These are phyloP conservation scores for Colletotrichum lentis DNA, from an alignment of 2,329 filamentous ascomycete genomes.

Conservation along the genomic window DNA sequence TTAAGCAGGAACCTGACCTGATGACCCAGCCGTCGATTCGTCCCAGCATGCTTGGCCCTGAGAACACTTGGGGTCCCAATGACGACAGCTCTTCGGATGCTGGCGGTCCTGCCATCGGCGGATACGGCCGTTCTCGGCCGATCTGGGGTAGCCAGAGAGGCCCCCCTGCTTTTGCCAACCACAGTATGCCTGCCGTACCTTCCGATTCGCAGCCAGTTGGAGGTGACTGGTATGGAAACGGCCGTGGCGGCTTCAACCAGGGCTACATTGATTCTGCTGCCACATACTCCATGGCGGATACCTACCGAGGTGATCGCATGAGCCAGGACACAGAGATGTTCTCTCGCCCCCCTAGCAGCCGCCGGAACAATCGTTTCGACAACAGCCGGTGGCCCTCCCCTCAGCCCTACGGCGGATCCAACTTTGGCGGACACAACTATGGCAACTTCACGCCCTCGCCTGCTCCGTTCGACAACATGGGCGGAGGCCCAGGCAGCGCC, in stretches of 20 bases:
- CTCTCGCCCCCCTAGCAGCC: slow-evolving; percentile 52
- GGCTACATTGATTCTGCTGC: slow-evolving; percentile 52
- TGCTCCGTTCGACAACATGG: slow-evolving; percentile 40
- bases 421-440: slow-evolving; percentile 43
- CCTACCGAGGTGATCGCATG: slow-evolving; percentile 57
- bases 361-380: slow-evolving; percentile 55
- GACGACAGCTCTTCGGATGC: slow-evolving; percentile 67
- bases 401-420: slow-evolving; percentile 47
- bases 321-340: slow-evolving; percentile 59
- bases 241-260: slow-evolving; percentile 50
- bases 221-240: slow-evolving; percentile 57
- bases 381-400: slow-evolving; percentile 55
- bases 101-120: slow-evolving; percentile 62
- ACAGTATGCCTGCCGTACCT: slow-evolving; percentile 45
- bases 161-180: slow-evolving; percentile 43
- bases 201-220: slow-evolving; percentile 46
- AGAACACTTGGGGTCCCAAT: slow-evolving; percentile 60
- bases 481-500: slow-evolving; percentile 43
- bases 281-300: slow-evolving; percentile 50
- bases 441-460: slow-evolving; percentile 41
- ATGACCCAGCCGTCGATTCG: slow-evolving; percentile 11
- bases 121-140: slow-evolving; percentile 62
- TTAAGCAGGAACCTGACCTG: slow-evolving; percentile 59
- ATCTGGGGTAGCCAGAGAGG: slow-evolving; percentile 65
- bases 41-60: slow-evolving; percentile 40